Evolutionary conservation across 2,329 filamentous ascomycete genomes (phyloP).

Genomic region (Simplicillium aogashimaense): DNA sequence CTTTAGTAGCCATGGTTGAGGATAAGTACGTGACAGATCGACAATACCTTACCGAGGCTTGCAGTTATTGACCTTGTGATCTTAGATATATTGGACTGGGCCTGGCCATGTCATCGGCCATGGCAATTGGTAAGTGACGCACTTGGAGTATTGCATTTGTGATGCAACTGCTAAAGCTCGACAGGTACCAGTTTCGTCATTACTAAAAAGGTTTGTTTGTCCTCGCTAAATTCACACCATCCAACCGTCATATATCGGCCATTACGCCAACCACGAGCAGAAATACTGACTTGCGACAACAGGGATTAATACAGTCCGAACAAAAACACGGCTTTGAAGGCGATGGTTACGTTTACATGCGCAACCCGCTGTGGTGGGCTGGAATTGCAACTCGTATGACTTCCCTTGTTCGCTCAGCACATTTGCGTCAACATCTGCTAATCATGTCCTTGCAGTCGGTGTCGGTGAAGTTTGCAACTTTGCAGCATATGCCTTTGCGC

Average conservation of each 20-base stretch:
- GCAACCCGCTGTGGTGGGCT: slow-evolving; percentile 95
- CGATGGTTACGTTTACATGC: slow-evolving; percentile 88
- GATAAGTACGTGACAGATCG: slow-evolving; percentile 28
- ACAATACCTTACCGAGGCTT: neutral
- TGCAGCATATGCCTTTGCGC: slow-evolving; percentile 94
- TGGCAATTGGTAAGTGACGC: slow-evolving; percentile 58
- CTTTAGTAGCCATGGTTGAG: slow-evolving; percentile 24
- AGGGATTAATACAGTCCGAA: slow-evolving; percentile 85
- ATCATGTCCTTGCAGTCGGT: slow-evolving; percentile 53
- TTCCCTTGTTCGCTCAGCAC: neutral
- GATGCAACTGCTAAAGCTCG: slow-evolving; percentile 12
- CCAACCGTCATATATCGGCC: neutral
- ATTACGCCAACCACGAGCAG: neutral
- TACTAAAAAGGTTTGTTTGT: slow-evolving; percentile 74
- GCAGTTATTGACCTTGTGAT: slow-evolving; percentile 1
- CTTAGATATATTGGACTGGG: slow-evolving; percentile 66
- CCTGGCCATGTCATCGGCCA: slow-evolving; percentile 63
- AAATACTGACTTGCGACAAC: slow-evolving; percentile 3
- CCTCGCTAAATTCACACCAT: neutral
- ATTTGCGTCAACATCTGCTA: slow-evolving; percentile 8
- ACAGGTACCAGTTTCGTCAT: slow-evolving; percentile 94
- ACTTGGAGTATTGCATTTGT: slow-evolving; percentile 1
- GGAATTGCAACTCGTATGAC: slow-evolving; percentile 77
- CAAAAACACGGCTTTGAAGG: slow-evolving; percentile 93
- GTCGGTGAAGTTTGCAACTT: slow-evolving; percentile 95